Base-by-base conservation (phyloP, 2,329 filamentous ascomycete genomes). In the Sporothrix mexicana region DNA sequence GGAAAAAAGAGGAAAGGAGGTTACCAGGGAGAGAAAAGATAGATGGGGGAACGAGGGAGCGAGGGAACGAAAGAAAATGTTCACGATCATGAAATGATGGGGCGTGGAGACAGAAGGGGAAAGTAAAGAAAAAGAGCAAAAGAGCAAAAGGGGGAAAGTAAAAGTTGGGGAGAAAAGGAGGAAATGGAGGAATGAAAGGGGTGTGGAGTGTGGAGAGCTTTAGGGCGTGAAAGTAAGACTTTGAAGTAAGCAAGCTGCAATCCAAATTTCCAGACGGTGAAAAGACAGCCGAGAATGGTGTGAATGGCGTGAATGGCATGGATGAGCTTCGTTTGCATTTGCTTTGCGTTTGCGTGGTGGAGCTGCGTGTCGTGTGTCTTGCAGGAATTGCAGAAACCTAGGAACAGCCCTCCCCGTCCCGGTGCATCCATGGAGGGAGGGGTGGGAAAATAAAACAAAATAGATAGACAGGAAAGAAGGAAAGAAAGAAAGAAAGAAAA, bases 361-460 rank as follows among this genome's bases (percentile, higher is more conserved):
- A 41, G 20, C 43, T 20, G 25, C 41, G n/a, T 51, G 51, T 25
- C 51, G 51, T 45, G 36, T 64, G 59, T 64, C 59, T 64, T 45
- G 64, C 64, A 20, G 45, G 64, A 51, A 53, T 64, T 45, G 64
- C 64, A 20, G 45, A 45, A 51, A 53, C 45, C 23, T 30, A 68
- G 64, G 64, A 68, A 68, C 45, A 68, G 15, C 64, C 64, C 51
- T 51, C 45, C 64, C 64, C 45, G 62, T 49, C 45, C 45, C 45
- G 62, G 47, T 17, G 43, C n/a, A 66, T 43, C 43, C 62, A 43
- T n/a, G 49, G 30, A 12, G n/a, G 17, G 25, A 61, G 23, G n/a
- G 17, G n/a, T n/a, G n/a, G n/a, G n/a, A n/a, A 17, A 36, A 1
- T 10, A 17, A 23, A 15, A 61, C 12, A 9, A 62, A 15, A 62